phyloP scores from a whole-genome alignment of 2,329 filamentous ascomycete genomes.

The Orbilia brochopaga region DNA sequence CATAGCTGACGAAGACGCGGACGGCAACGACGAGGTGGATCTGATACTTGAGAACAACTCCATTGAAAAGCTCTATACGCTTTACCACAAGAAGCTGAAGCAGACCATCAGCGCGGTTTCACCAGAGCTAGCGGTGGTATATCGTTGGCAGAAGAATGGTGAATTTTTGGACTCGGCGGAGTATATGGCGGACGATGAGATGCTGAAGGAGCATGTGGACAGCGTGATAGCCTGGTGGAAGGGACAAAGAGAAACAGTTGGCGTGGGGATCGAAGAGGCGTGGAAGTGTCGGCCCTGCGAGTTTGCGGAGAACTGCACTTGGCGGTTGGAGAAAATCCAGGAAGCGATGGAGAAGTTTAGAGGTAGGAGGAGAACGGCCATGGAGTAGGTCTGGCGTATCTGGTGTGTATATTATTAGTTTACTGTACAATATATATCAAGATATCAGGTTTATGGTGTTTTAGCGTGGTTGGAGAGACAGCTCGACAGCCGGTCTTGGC shows the following conservation, averaged over 20 bases:
- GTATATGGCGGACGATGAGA: slow-evolving; percentile 70
- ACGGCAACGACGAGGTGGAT: slow-evolving; percentile 56
- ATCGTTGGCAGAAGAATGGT: slow-evolving; percentile 61
- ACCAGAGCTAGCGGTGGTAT: slow-evolving; percentile 66
- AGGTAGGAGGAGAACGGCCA: slow-evolving; percentile 52
- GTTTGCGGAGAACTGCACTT: slow-evolving; percentile 77
- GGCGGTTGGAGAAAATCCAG: slow-evolving; percentile 74
- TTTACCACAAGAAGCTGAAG: slow-evolving; percentile 62
- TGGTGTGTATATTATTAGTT: neutral
- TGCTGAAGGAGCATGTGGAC: slow-evolving; percentile 70
- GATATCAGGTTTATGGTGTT: slow-evolving; percentile 19
- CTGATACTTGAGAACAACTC: slow-evolving; percentile 67
- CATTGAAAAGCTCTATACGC: slow-evolving; percentile 66
- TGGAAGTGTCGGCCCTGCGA: slow-evolving; percentile 86
- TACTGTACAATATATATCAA: neutral
- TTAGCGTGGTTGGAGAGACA: slow-evolving; percentile 30
- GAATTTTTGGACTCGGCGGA: slow-evolving; percentile 65
- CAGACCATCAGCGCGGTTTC: slow-evolving; percentile 66
- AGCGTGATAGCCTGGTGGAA: slow-evolving; percentile 86
- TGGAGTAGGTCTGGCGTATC: neutral
- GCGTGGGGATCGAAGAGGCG: slow-evolving; percentile 81
- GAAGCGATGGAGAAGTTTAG: slow-evolving; percentile 60
- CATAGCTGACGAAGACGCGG: slow-evolving; percentile 14
- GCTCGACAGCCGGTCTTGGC: slow-evolving; percentile 29
- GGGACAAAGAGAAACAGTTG: slow-evolving; percentile 72